A percentile compares a stretch with the other conserved stretches of the same genome.
Evolutionary conservation across 805 yeast species (phyloP).

Genomic region (Sugiyamaella boreocaroliniensis): DNA sequence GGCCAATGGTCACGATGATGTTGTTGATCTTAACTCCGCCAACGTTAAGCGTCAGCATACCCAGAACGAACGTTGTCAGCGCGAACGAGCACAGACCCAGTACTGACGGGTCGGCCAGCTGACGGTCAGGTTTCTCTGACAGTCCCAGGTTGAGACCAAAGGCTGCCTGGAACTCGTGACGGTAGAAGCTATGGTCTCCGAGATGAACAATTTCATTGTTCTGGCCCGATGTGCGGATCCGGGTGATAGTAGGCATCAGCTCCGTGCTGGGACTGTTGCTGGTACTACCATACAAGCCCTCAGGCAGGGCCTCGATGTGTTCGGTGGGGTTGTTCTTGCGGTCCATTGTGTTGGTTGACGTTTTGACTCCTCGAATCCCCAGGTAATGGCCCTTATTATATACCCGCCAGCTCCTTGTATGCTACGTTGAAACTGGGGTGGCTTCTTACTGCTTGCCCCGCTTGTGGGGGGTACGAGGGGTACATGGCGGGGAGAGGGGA

Average conservation of each 20-base stretch:
- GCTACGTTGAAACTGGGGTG: too few species aligned
- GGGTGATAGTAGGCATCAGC: not conserved
- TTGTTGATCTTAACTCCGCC: slow-evolving; percentile 98
- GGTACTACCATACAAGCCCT: not conserved
- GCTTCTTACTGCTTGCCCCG: too few species aligned
- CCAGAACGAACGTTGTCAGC: slow-evolving; percentile 51
- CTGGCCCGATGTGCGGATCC: slow-evolving; percentile 19
- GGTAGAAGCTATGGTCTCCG: slow-evolving; percentile 37
- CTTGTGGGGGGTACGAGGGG: too few species aligned
- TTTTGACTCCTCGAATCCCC: too few species aligned
- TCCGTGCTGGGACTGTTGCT: not conserved
- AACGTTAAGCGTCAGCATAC: slow-evolving; percentile 55
- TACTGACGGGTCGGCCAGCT: slow-evolving; percentile 59
- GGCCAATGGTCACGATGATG: slow-evolving; percentile 62
- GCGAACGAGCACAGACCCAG: slow-evolving; percentile 56
- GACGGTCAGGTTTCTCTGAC: slow-evolving; percentile 47
- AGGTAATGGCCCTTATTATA: too few species aligned
- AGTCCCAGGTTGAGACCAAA: slow-evolving; percentile 67
- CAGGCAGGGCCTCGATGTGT: not conserved
- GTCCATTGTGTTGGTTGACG: not conserved
- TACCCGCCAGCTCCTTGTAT: too few species aligned
- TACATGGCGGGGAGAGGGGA: too few species aligned
- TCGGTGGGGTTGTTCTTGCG: not conserved
- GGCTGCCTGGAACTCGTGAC: slow-evolving; percentile 32
- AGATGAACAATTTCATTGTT: slow-evolving; percentile 29